Evolutionary conservation across 2,329 filamentous ascomycete species (phyloP).

Genomic region (Verticillium nubilum): DNA sequence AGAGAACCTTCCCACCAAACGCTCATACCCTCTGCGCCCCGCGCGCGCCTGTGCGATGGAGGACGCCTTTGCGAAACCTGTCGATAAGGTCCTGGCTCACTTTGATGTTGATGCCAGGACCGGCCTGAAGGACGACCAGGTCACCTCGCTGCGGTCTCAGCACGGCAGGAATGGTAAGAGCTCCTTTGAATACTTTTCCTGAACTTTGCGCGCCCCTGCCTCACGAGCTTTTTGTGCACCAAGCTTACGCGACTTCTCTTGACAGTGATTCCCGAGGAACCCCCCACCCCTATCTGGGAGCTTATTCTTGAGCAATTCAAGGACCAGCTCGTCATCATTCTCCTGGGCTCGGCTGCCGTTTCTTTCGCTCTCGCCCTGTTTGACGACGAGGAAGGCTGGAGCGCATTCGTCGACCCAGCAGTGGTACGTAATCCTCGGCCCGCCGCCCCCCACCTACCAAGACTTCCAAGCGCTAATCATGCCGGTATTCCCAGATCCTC

Average conservation of each 20-base stretch:
- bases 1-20: neutral
- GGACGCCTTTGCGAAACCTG: slow-evolving; percentile 54
- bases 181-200: slow-evolving; percentile 3
- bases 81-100: slow-evolving; percentile 51
- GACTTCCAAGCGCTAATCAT: neutral
- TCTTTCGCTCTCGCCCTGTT: slow-evolving; percentile 92
- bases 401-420: slow-evolving; percentile 90
- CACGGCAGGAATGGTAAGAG: slow-evolving; percentile 61
- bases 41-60: slow-evolving; percentile 42
- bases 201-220: slow-evolving; percentile 4
- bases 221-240: neutral
- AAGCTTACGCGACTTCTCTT: slow-evolving; percentile 10
- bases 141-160: slow-evolving; percentile 48
- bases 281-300: slow-evolving; percentile 92
- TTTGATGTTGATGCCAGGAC: slow-evolving; percentile 50
- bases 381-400: slow-evolving; percentile 90
- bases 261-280: slow-evolving; percentile 70
- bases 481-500: slow-evolving; percentile 60
- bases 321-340: slow-evolving; percentile 93
- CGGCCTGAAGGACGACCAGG: slow-evolving; percentile 56
- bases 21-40: slow-evolving; percentile 9
- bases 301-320: slow-evolving; percentile 98
- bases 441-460: neutral
- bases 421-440: slow-evolving; percentile 61
- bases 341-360: slow-evolving; percentile 85